Evolutionary conservation across 805 yeast genomes (phyloP).

Genomic region (Tetrapisispora namnaoensis): DNA sequence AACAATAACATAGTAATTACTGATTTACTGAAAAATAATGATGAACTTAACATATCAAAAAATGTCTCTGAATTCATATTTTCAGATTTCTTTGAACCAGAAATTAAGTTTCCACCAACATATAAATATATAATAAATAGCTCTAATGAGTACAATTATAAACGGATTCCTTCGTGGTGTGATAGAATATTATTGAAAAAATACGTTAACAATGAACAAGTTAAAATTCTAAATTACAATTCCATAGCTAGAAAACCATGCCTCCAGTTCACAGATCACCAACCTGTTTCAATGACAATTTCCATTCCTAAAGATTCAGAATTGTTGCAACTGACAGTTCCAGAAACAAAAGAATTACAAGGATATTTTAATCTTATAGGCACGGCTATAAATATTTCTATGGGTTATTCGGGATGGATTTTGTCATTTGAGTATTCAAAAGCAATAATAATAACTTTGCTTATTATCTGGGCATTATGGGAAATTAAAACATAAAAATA

Average conservation of each 20-base stretch:
- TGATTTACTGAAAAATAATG: conserved; percentile 24
- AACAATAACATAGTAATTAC: conserved; percentile 4
- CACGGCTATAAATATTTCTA: conserved; percentile 9
- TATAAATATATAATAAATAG: conserved; percentile 51
- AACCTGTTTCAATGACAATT: conserved; percentile 56
- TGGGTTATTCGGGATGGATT: conserved; percentile 25
- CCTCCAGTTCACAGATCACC: conserved; percentile 62
- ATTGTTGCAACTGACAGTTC: neutral
- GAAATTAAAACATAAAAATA: neutral
- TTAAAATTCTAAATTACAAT: conserved; percentile 36
- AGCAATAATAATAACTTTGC: too few relatives aligned
- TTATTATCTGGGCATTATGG: neutral
- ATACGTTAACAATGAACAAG: conserved; percentile 24
- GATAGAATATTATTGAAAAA: conserved; percentile 63
- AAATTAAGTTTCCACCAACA: conserved; percentile 66
- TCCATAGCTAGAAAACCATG: conserved; percentile 33
- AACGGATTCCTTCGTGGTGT: conserved; percentile 82
- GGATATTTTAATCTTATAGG: conserved; percentile 4
- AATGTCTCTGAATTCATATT: conserved; percentile 34
- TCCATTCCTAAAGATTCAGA: conserved; percentile 31
- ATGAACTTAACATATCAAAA: conserved; percentile 28
- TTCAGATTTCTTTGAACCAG: conserved; percentile 55
- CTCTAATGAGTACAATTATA: conserved; percentile 38
- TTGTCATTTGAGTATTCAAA: conserved; percentile 2
- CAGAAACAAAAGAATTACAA: neutral